Base-by-base conservation (phyloP, 78 protist genomes). In the Bodo saltans region DNA sequence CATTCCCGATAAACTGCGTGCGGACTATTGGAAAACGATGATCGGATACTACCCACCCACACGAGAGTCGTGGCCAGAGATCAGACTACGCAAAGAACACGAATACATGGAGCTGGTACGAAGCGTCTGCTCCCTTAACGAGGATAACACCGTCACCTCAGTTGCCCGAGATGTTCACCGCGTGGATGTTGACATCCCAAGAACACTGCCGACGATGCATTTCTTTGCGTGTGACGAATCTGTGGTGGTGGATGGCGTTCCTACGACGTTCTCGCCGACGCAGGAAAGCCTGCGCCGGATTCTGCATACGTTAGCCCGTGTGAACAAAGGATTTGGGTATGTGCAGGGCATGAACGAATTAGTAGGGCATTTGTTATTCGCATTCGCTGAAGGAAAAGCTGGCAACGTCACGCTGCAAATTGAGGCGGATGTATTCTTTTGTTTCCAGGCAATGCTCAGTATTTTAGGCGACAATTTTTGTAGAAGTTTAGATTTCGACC, bases 381-480 rank as follows among this genome's bases (percentile, higher is more conserved):
- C 78, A 21, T 88, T 88, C 38, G 78, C 84, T n/a, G 38, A 11
- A 39, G 60, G 29, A n/a, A n/a, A n/a, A 32, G 30, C 1, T 25
- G 32, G 26, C 60, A n/a, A 1, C n/a, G 0, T 27, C 1, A 17
- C 70, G 40, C 83, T 41, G 0, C 69, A 87, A 30, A 88, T 89
- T n/a, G 97, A 94, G 83, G 92, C 94, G 12, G 97, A 94, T 80
- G 81, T 94, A 11, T 94, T 91, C 87, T 91, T 78, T 76, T 91
- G 93, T 80, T 94, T 94, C 72, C 84, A 85, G 8, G 70, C 53
- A 23, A 33, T 94, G n/a, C 90, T 91, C 93, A 60, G 91, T 35
- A 91, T 88, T 21, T 38, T 90, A 29, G 72, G 84, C 8, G 81
- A 39, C 90, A 88, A 85, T 85, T 91, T 76, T 85, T 76, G 53